Evolutionary conservation across 179 eudicot genomes (phyloP).

Genomic region (Beta corolliflora): DNA sequence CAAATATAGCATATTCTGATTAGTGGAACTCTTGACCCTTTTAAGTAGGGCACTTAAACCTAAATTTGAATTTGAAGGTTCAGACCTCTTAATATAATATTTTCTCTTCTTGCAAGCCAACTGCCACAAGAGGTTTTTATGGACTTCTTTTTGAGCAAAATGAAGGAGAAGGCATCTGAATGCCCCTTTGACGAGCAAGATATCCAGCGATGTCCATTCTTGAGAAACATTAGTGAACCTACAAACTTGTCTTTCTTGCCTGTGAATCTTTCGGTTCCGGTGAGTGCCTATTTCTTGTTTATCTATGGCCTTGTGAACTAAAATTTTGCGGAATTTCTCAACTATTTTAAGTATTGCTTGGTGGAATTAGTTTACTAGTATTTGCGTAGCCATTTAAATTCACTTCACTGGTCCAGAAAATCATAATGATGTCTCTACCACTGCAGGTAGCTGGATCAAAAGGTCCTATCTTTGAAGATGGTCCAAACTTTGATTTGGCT

Average conservation of each 20-base stretch:
- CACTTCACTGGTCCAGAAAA: not conserved
- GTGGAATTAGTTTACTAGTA: not conserved
- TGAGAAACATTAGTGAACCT: slow-evolving; percentile 68
- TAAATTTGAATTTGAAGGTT: not conserved
- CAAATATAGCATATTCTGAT: not conserved
- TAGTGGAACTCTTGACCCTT: not conserved
- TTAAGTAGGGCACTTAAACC: not conserved
- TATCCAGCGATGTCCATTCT: slow-evolving; percentile 67
- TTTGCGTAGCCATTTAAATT: not conserved
- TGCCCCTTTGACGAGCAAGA: slow-evolving; percentile 54
- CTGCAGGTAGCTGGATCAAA: slow-evolving; percentile 46
- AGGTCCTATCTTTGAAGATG: slow-evolving; percentile 94
- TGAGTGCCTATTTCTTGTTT: slow-evolving; percentile 32
- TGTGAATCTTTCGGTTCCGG: slow-evolving; percentile 44
- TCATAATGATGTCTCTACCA: not conserved
- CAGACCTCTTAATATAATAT: not conserved
- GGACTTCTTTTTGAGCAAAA: slow-evolving; percentile 54
- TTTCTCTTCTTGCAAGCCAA: slow-evolving; percentile 16
- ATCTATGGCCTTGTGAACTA: not conserved
- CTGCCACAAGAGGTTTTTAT: slow-evolving; percentile 30
- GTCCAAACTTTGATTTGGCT: slow-evolving; percentile 71
- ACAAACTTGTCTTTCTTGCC: slow-evolving; percentile 62
- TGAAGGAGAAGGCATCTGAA: slow-evolving; percentile 49
- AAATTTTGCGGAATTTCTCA: too few species aligned
- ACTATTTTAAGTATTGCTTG: not conserved